A percentile compares a stretch with the other conserved stretches of the same genome.
phyloP scores from a whole-genome alignment of 2,329 filamentous ascomycete genomes.

The Colletotrichum simmondsii region DNA sequence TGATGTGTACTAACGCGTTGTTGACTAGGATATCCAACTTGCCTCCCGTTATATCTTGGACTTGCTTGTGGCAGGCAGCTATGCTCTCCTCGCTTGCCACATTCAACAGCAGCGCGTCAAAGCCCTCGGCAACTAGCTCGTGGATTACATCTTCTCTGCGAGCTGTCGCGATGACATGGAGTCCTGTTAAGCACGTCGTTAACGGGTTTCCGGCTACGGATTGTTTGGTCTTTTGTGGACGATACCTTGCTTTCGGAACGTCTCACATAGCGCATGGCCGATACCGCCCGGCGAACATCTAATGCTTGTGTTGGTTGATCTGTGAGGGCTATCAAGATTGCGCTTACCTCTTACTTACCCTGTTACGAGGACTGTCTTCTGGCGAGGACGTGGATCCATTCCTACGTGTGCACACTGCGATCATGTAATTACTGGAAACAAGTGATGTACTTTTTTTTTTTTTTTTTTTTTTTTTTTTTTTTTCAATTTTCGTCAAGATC shows the following conservation, averaged over 20 bases:
- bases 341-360: background rate
- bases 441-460: background rate
- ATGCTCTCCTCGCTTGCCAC: conserved; percentile 64
- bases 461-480: no score
- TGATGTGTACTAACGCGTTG: conserved; percentile 57
- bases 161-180: conserved; percentile 67
- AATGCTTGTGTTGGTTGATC: background rate
- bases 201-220: background rate
- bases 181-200: conserved; percentile 43
- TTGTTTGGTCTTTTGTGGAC: background rate
- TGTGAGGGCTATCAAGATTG: background rate
- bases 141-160: conserved; percentile 58
- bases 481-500: background rate
- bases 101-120: conserved; percentile 63
- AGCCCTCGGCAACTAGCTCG: conserved; percentile 56
- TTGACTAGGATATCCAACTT: conserved; percentile 69
- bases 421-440: background rate
- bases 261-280: background rate
- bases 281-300: background rate
- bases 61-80: conserved; percentile 55
- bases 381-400: background rate
- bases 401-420: background rate
- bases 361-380: background rate
- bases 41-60: conserved; percentile 61
- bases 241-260: background rate